A percentile compares a stretch with the other conserved stretches of the same genome.
These are phyloP conservation scores for Sclerotinia glacialis DNA, from an alignment of 2,329 filamentous ascomycete species.

Conservation along the genomic window DNA sequence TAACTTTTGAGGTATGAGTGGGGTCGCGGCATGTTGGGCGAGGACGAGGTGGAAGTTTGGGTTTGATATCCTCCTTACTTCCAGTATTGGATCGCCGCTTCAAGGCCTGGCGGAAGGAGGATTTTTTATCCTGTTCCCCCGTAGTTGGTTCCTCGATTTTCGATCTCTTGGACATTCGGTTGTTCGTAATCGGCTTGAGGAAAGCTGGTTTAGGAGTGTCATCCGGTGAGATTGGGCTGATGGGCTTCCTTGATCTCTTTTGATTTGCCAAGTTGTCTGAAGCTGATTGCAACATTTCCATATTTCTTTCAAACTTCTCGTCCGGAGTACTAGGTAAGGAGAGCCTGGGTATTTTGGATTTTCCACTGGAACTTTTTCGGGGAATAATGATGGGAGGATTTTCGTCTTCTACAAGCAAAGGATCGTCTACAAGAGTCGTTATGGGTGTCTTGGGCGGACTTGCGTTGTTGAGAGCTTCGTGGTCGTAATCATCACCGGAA, in stretches of 20 bases:
- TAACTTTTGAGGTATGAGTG: conserved; percentile 28
- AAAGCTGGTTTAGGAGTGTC: conserved; percentile 28
- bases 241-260: conserved; percentile 37
- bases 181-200: conserved; percentile 30
- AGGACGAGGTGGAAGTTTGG: conserved; percentile 31
- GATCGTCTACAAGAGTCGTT: not conserved
- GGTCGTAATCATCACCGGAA: not conserved
- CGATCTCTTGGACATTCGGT: conserved; percentile 39
- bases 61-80: conserved; percentile 26
- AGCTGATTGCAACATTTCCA: not conserved
- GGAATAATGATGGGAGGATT: no score
- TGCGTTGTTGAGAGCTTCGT: not conserved
- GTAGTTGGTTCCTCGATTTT: conserved; percentile 35
- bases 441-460: not conserved
- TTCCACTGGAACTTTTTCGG: not conserved
- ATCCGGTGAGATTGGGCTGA: conserved; percentile 33
- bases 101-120: conserved; percentile 50
- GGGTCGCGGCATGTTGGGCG: conserved; percentile 33
- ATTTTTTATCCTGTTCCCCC: conserved; percentile 45
- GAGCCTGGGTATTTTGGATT: conserved; percentile 16
- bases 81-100: conserved; percentile 48
- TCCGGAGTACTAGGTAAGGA: conserved; percentile 12
- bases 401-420: not conserved
- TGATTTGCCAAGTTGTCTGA: conserved; percentile 35
- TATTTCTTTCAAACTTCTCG: conserved; percentile 12